phyloP scores from a whole-genome alignment of 139 green algal genomes.

The Micractinium conductrix region DNA sequence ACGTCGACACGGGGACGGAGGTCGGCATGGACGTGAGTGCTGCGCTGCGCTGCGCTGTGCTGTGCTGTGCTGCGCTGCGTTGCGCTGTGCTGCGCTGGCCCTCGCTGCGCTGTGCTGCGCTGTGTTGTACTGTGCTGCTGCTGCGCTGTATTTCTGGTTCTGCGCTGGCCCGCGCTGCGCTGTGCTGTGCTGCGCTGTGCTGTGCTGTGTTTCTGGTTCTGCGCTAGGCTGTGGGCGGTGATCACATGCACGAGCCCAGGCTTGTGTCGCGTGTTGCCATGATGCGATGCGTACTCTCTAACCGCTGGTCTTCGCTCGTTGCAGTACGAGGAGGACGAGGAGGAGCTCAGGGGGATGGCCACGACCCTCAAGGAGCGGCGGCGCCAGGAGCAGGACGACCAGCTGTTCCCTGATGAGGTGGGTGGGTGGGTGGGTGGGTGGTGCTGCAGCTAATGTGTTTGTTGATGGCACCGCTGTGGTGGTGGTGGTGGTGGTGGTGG shows the following conservation, averaged over 20 bases:
- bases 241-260: too few species aligned
- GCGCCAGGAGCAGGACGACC: conserved; percentile 68
- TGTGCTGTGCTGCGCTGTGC: neutral
- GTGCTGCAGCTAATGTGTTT: too few species aligned
- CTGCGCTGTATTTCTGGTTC: neutral
- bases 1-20: conserved; percentile 57
- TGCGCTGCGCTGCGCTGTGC: too few species aligned
- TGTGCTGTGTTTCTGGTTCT: neutral
- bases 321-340: conserved; percentile 57
- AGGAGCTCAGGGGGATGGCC: conserved; percentile 36
- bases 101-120: too few species aligned
- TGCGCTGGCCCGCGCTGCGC: neutral
- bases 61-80: too few species aligned
- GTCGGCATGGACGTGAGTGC: conserved; percentile 42
- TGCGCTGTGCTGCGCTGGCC: too few species aligned
- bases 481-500: neutral
- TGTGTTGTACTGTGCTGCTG: too few species aligned
- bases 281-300: neutral
- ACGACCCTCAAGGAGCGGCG: conserved; percentile 41
- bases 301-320: too few species aligned
- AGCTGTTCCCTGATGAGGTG: conserved; percentile 88
- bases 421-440: too few species aligned
- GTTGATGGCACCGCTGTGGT: too few species aligned
- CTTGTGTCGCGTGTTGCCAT: too few species aligned
- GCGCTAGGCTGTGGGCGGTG: too few species aligned